Base-by-base conservation (phyloP, 768 basidiomycete genomes). In the Suillus brevipes region DNA sequence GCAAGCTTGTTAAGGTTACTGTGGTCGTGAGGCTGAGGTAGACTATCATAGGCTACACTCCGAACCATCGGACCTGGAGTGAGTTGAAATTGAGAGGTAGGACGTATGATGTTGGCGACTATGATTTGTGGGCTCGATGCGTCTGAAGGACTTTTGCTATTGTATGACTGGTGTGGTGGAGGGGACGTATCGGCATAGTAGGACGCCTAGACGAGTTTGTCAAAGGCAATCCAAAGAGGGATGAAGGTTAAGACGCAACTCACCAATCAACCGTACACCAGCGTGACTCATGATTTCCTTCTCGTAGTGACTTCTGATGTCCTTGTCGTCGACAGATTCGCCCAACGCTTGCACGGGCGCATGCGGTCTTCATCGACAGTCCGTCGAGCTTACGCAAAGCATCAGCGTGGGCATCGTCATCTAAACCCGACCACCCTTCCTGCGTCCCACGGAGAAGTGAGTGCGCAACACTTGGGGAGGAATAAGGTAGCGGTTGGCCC, bases 321-420 rank as follows among this genome's bases (percentile, higher is more conserved):
- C n/a, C n/a, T n/a, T n/a, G n/a, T n/a, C n/a, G n/a, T n/a, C n/a
- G n/a, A n/a, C n/a, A n/a, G n/a, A n/a, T n/a, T n/a, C n/a, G n/a
- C n/a, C n/a, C 84, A 64, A 93, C 80, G 69, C 93, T 94, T 4
- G 91, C 89, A 31, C 93, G 86, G 13, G 91, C 86, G 56, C 91
- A 85, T 12, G 90, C 86, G 42, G 84, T 88, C 73, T 90, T 92
- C 1, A 89, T 89, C 13, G 86, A 85, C 13, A 97, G 75, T 0
- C 97, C 97, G 71, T 99, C 97, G 31, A 99, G 78, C 78, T 97
- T 97, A 62, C 95, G 87, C 42, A 99, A 81, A 10, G 94, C 94
- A 71, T 97, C 95, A 8, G 87, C 92, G 8, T 97, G 95, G 18
- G 90, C 89, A 70, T 92, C 89, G 72, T 96, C 94, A 70, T 94